phyloP scores from a whole-genome alignment of 176 grass and related monocot genomes.

The Eleusine coracana region DNA sequence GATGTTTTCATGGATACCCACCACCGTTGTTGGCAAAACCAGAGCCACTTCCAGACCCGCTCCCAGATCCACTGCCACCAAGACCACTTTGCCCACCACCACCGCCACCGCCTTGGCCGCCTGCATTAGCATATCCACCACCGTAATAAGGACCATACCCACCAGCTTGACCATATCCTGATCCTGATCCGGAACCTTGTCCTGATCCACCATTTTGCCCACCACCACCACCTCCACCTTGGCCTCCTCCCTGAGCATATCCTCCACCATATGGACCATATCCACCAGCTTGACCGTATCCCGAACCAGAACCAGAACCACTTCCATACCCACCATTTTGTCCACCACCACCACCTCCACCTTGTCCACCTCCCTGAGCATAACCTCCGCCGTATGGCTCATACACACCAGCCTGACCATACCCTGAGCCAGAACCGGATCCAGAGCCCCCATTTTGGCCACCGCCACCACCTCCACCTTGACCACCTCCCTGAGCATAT shows the following conservation, averaged over 20 bases:
- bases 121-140: neutral
- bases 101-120: neutral
- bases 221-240: neutral
- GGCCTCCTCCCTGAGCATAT: neutral
- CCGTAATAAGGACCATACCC: neutral
- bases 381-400: neutral
- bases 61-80: neutral
- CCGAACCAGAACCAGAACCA: neutral
- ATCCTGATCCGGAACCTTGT: neutral
- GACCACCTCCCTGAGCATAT: neutral
- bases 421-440: neutral
- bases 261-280: neutral
- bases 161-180: neutral
- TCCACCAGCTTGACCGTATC: neutral
- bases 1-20: neutral
- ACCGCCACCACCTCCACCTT: slow-evolving; percentile 1
- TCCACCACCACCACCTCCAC: neutral
- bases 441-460: neutral
- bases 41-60: neutral
- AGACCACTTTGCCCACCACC: neutral
- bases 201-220: neutral
- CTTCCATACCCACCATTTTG: neutral
- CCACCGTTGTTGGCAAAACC: neutral
- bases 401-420: neutral
- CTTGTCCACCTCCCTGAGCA: neutral